Evolutionary conservation across 2,329 filamentous ascomycete species (phyloP), one percentile per base, ranked within the genome.

Genomic region (Epichloe scottii): DNA sequence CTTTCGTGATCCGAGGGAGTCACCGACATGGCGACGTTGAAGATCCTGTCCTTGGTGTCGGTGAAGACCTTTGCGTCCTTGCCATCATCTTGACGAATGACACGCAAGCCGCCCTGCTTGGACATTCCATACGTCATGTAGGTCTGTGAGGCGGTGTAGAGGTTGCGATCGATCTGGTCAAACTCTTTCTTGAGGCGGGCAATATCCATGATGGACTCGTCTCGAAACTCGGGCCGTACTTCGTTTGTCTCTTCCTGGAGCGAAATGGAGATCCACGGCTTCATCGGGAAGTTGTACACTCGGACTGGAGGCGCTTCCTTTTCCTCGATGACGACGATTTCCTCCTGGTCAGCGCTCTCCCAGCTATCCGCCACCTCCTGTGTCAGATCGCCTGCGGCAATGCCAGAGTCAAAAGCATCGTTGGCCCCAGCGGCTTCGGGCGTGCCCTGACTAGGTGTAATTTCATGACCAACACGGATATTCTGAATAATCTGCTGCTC

Each of bases 121-220:
- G 87, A 87, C 74, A 95, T 87, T 42, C 89, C 89, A 62, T 97
- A 98, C 5, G 88, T 84, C 68, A 98, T 97, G 70, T 93, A 95
- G 54, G 85, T 85, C 62, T 88, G 84, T 26, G 89, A 91, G 17
- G 91, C 90, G 5, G 90, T 86, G 47, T 91, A 91, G 34, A 98
- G 77, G 56, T 90, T 94, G 57, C 94, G 87, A 64, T 98, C 93
- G 55, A 96, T 84, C 70, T 97, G 93, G 63, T 98, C 93, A 61
- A 97, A 97, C 5, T 95, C 89, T 71, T 97, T 97, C 76, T 95
- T 95, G 56, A 97, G 76, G 52, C 89, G 82, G 48, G 93, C 91
- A 63, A 98, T 93, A 59, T 95, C 89, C 74, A 95, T 87, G 60
- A 95, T 83, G 42, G 84, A 79, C 57, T 91, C 85, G 52, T 88